phyloP scores from a whole-genome alignment of 257 asterid species.

The Solanum arcanum region DNA sequence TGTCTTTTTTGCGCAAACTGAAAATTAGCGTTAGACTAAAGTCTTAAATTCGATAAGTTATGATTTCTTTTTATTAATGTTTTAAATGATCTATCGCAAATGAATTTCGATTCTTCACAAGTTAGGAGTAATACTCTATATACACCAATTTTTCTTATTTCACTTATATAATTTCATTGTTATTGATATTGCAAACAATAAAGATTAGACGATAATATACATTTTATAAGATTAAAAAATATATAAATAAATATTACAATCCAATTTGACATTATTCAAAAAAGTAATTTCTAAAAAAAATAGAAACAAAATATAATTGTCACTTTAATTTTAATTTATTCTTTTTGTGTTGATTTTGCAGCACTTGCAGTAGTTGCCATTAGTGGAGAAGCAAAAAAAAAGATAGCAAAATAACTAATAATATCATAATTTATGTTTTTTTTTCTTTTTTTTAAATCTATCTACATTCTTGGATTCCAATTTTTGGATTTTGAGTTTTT shows the following conservation, averaged over 20 bases:
- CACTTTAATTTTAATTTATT: not conserved
- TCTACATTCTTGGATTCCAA: constrained; percentile 13
- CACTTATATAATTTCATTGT: not conserved
- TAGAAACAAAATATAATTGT: not conserved
- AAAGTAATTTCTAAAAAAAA: not conserved
- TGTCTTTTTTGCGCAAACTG: not conserved
- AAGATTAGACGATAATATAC: not conserved
- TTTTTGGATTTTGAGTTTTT: constrained; percentile 21
- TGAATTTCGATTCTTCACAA: rapidly evolving
- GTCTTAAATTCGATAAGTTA: not conserved
- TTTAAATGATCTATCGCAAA: not conserved
- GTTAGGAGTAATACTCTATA: not conserved
- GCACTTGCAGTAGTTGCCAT: constrained; percentile 26
- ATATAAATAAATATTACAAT: not conserved
- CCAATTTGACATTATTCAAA: too few species aligned
- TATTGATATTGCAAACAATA: not conserved
- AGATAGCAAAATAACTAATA: not conserved
- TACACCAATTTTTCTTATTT: not conserved
- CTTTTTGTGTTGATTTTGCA: not conserved
- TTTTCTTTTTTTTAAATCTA: not conserved
- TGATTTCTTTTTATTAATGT: too few species aligned
- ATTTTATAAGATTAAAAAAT: not conserved
- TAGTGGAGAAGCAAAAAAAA: not conserved
- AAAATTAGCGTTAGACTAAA: not conserved
- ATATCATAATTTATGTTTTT: not conserved